These are phyloP conservation scores for Ceratobasidium theobromae DNA, from an alignment of 1,284 basidiomycete genomes.

Conservation along the genomic window DNA sequence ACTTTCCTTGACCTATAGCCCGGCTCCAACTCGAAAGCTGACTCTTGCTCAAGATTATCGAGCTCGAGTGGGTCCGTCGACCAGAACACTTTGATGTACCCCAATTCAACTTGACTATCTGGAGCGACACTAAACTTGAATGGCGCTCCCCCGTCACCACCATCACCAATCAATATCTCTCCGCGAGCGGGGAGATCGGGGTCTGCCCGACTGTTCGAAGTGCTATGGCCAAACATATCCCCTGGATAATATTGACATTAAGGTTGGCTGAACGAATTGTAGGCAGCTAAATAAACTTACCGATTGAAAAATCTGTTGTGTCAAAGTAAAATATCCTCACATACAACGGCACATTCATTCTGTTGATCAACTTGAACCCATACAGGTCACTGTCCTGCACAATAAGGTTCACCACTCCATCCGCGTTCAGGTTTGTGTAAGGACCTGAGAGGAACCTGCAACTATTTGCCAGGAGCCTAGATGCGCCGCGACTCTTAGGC, in stretches of 20 bases:
- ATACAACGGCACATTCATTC: conserved; percentile 50
- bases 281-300: conserved; percentile 33
- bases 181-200: conserved; percentile 13
- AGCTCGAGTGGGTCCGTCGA: background rate
- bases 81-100: background rate
- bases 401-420: conserved; percentile 43
- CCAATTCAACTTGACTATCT: background rate
- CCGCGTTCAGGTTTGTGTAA: background rate
- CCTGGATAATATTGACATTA: background rate
- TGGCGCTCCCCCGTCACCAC: background rate
- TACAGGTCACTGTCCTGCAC: conserved; percentile 45
- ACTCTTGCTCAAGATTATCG: background rate
- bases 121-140: background rate
- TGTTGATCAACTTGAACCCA: conserved; percentile 48
- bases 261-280: background rate
- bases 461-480: no score
- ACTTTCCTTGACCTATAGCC: background rate
- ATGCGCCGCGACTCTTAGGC: no score
- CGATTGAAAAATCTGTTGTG: conserved; percentile 49
- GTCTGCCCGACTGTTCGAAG: background rate
- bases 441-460: no score
- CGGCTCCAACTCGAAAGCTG: background rate
- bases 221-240: conserved; percentile 2
- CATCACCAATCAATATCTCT: background rate
- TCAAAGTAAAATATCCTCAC: conserved; percentile 54